phyloP scores from a whole-genome alignment of 805 yeast species.

The Candida yuanshanica region DNA sequence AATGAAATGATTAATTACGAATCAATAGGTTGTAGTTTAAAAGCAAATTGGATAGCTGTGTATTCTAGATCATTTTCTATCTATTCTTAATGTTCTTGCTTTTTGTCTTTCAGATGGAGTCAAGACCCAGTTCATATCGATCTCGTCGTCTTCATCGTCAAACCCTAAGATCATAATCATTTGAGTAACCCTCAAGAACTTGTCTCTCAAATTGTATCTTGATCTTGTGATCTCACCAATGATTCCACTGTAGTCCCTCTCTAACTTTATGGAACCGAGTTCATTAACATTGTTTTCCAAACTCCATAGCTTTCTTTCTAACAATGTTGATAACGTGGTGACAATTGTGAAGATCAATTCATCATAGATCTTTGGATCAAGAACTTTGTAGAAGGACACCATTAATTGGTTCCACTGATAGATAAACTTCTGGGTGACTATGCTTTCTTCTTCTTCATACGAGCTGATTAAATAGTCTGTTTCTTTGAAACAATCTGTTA shows the following conservation, averaged over 20 bases:
- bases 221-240: conserved; percentile 70
- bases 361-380: conserved; percentile 49
- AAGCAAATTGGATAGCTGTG: too few species aligned
- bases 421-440: conserved; percentile 44
- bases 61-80: conserved; percentile 18
- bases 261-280: conserved; percentile 76
- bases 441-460: conserved; percentile 30
- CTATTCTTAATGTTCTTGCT: conserved; percentile 53
- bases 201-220: conserved; percentile 69
- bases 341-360: conserved; percentile 46
- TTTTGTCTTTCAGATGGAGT: conserved; percentile 68
- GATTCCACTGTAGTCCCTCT: conserved; percentile 70
- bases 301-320: conserved; percentile 66
- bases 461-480: conserved; percentile 20
- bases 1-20: neutral
- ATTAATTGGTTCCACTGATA: conserved; percentile 60
- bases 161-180: conserved; percentile 75
- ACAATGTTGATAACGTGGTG: conserved; percentile 43
- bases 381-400: conserved; percentile 56
- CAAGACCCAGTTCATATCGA: conserved; percentile 62
- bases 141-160: conserved; percentile 61
- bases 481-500: conserved; percentile 36
- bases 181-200: conserved; percentile 78
- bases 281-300: conserved; percentile 69
- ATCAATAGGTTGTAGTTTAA: neutral